A percentile compares a stretch with the other conserved stretches of the same genome.
phyloP scores from a whole-genome alignment of 768 basidiomycete genomes.

The Xerocomus brunneocitrinus region DNA sequence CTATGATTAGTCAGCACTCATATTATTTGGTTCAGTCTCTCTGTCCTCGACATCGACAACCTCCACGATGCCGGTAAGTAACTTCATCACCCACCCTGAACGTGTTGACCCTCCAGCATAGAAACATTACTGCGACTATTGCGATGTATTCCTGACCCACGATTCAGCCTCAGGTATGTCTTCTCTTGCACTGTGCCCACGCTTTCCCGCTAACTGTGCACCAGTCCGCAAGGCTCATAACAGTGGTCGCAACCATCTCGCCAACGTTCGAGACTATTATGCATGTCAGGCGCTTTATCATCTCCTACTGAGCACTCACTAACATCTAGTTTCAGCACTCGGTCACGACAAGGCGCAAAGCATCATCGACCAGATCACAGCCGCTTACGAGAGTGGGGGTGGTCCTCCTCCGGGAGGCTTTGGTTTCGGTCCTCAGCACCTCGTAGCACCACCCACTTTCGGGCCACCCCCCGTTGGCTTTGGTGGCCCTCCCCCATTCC shows the following conservation, averaged over 20 bases:
- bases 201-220: conserved; percentile 6
- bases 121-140: conserved; percentile 95
- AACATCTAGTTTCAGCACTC: conserved; percentile 47
- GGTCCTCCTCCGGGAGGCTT: conserved; percentile 87
- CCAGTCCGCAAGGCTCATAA: conserved; percentile 97
- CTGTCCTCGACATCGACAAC: conserved; percentile 16
- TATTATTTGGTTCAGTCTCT: conserved; percentile 18
- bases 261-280: conserved; percentile 97
- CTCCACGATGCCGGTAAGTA: conserved; percentile 59
- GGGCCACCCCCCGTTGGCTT: conserved; percentile 53
- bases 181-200: background rate
- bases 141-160: conserved; percentile 91
- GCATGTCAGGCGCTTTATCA: conserved; percentile 55
- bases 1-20: conserved; percentile 24
- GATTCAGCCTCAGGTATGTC: conserved; percentile 83
- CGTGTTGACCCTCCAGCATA: conserved; percentile 27
- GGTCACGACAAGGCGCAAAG: conserved; percentile 97
- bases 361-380: conserved; percentile 98
- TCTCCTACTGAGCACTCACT: background rate
- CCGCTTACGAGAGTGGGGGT: conserved; percentile 82
- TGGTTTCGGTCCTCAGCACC: conserved; percentile 79
- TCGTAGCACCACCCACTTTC: conserved; percentile 52
- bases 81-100: background rate
- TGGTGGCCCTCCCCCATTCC: conserved; percentile 36
- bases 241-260: conserved; percentile 92